These are phyloP conservation scores for Nemania sp. DNA, from an alignment of 2,329 filamentous ascomycete species.

Conservation along the genomic window DNA sequence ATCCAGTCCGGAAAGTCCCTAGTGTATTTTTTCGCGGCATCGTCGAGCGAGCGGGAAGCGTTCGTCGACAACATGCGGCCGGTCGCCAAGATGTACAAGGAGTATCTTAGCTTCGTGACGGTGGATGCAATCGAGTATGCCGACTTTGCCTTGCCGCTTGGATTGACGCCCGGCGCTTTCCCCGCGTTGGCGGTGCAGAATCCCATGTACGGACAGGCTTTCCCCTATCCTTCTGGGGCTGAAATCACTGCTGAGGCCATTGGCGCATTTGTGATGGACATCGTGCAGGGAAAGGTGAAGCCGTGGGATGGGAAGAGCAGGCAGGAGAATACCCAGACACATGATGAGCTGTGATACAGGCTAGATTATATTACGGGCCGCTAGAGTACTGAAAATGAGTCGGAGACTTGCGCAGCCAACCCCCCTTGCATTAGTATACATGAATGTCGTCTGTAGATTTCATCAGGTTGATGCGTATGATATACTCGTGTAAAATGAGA, in stretches of 20 bases:
- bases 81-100: constrained; percentile 50
- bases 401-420: no score
- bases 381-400: neutral
- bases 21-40: constrained; percentile 45
- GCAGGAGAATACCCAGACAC: constrained; percentile 17
- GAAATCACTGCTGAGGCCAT: constrained; percentile 44
- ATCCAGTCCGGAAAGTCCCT: constrained; percentile 45
- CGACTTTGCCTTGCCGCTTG: constrained; percentile 48
- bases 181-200: constrained; percentile 51
- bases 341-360: constrained; percentile 34
- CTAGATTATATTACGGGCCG: neutral
- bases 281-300: constrained; percentile 48
- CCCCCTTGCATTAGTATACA: no score
- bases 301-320: constrained; percentile 43
- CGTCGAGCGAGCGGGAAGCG: constrained; percentile 39
- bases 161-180: constrained; percentile 38
- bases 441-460: no score
- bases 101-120: constrained; percentile 54
- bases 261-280: constrained; percentile 50
- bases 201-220: constrained; percentile 49
- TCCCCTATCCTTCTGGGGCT: constrained; percentile 42
- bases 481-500: no score
- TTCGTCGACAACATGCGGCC: constrained; percentile 45
- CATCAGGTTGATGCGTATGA: no score
- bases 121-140: constrained; percentile 52